phyloP scores from a whole-genome alignment of 495 filamentous ascomycete genomes.

The Elasticomyces elasticus region DNA sequence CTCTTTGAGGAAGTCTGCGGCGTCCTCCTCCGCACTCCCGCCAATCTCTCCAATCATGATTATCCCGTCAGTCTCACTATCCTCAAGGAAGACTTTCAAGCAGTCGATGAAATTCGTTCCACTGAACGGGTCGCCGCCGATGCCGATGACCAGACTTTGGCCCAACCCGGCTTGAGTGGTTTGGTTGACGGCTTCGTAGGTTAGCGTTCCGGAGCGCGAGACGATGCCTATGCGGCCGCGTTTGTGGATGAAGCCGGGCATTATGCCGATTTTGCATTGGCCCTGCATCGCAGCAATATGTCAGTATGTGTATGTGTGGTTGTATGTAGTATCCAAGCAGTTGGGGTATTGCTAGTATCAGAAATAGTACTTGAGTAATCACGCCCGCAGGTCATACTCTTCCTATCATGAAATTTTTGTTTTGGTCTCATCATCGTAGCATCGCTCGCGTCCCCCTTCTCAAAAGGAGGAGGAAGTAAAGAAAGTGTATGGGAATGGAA shows the following conservation, averaged over 20 bases:
- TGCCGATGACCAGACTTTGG: slow-evolving; percentile 95
- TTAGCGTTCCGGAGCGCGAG: slow-evolving; percentile 93
- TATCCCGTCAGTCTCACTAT: slow-evolving; percentile 95
- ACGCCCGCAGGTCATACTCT: slow-evolving; percentile 22
- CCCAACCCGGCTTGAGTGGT: slow-evolving; percentile 93
- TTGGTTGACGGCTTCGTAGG: slow-evolving; percentile 99
- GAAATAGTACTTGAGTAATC: slow-evolving; percentile 14
- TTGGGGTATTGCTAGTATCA: not conserved
- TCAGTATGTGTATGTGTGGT: not conserved
- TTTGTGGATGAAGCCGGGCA: slow-evolving; percentile 99
- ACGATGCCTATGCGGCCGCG: slow-evolving; percentile 97
- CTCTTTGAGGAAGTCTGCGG: slow-evolving; percentile 85
- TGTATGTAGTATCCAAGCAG: not conserved
- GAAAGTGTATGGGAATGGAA: not conserved
- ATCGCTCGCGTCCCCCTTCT: not conserved
- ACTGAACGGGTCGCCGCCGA: slow-evolving; percentile 96
- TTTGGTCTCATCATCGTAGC: slow-evolving; percentile 19
- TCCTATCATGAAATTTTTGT: slow-evolving; percentile 20
- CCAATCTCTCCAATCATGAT: slow-evolving; percentile 99
- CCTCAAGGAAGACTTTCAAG: slow-evolving; percentile 89
- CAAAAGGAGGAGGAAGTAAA: too few relatives aligned
- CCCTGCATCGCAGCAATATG: slow-evolving; percentile 42
- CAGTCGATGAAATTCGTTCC: slow-evolving; percentile 99
- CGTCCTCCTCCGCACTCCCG: slow-evolving; percentile 93
- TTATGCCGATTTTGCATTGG: slow-evolving; percentile 99